Conservation (phyloP, 768 basidiomycete species). For the Lyophyllum semitale region DNA sequence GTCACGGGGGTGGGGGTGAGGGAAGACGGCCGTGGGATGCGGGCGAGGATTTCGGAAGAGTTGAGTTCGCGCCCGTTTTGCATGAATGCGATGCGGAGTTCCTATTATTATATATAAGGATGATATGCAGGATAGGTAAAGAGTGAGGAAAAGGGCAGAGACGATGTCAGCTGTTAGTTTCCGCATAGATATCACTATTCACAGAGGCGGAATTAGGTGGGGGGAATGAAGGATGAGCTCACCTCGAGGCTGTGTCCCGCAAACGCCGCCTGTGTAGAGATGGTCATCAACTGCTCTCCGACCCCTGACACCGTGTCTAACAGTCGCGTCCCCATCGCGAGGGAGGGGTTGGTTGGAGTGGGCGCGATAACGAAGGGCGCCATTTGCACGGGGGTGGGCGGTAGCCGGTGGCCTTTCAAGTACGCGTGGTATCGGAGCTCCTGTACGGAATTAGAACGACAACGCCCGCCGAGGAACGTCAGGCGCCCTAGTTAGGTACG, state of each 20-base stretch:
- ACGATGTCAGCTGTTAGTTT: not conserved
- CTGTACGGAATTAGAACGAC: conserved; percentile 23
- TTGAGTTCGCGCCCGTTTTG: conserved; percentile 45
- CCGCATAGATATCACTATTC: too few relatives aligned
- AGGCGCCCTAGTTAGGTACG: conserved; percentile 2
- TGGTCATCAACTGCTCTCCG: conserved; percentile 35
- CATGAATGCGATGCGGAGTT: conserved; percentile 49
- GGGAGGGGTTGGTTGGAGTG: not conserved
- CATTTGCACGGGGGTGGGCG: conserved; percentile 28
- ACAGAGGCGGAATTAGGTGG: not conserved
- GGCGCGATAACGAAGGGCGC: conserved; percentile 21
- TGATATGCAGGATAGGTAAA: not conserved
- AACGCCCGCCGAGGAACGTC: not conserved
- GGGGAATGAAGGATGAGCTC: not conserved
- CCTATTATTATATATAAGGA: conserved; percentile 31
- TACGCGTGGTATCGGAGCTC: conserved; percentile 48
- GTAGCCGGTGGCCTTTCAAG: conserved; percentile 31
- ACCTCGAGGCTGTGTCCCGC: conserved; percentile 54
- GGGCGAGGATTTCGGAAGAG: conserved; percentile 37
- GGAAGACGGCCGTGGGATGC: not conserved
- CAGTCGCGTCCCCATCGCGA: not conserved
- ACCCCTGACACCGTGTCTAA: conserved; percentile 13
- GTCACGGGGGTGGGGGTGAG: not conserved
- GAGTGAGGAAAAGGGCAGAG: not conserved
- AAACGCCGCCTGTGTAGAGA: conserved; percentile 37